phyloP scores from a whole-genome alignment of 2,329 filamentous ascomycete species.

The Dactylellina haptotyla region DNA sequence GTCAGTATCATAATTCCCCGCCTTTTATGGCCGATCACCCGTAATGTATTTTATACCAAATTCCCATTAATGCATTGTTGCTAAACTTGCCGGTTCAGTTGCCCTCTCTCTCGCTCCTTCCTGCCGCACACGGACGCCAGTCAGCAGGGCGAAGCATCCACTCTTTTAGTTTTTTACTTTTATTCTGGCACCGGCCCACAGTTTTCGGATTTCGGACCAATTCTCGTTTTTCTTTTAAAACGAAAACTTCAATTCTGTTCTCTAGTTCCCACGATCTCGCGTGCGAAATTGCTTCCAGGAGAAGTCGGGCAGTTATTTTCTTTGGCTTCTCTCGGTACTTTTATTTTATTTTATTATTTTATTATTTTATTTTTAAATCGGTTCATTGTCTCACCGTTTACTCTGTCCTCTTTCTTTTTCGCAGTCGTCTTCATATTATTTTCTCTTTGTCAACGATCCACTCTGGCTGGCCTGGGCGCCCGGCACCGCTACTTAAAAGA shows the following conservation, averaged over 20 bases:
- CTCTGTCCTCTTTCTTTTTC: too few relatives aligned
- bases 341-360: conserved; percentile 46
- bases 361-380: conserved; percentile 7
- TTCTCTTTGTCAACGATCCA: too few relatives aligned
- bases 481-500: too few relatives aligned
- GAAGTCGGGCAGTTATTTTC: conserved; percentile 40
- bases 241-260: conserved; percentile 2
- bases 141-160: conserved; percentile 14
- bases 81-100: conserved; percentile 44
- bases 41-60: conserved; percentile 38
- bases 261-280: conserved; percentile 26
- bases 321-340: conserved; percentile 53
- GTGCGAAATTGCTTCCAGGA: conserved; percentile 45
- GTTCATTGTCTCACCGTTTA: too few relatives aligned
- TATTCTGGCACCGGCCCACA: conserved; percentile 21
- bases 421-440: too few relatives aligned
- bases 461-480: too few relatives aligned
- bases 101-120: conserved; percentile 26
- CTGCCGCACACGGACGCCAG: conserved; percentile 16
- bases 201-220: conserved; percentile 13
- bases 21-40: conserved; percentile 22
- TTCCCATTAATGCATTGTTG: conserved; percentile 44
- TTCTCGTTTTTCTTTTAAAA: conserved; percentile 11
- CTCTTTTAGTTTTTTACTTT: conserved; percentile 29
- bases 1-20: conserved; percentile 48